phyloP scores from a whole-genome alignment of 1,284 basidiomycete species.

The Ceratobasidium sp. region DNA sequence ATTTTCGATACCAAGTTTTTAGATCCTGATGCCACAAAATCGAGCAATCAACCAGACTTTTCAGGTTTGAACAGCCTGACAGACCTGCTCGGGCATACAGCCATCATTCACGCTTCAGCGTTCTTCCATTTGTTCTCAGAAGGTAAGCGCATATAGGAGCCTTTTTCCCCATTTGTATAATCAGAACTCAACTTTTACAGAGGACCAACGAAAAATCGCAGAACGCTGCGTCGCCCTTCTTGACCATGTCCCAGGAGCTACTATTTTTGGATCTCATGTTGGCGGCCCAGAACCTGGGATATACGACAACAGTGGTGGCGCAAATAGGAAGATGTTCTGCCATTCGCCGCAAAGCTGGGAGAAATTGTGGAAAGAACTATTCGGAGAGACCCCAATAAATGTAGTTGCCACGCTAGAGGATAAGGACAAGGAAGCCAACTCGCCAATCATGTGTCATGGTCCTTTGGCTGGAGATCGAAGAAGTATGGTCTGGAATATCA shows the following conservation, averaged over 20 bases:
- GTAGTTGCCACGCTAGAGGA: slow-evolving; percentile 27
- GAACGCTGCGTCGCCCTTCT: slow-evolving; percentile 61
- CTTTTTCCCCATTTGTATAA: too few relatives aligned
- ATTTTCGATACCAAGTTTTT: slow-evolving; percentile 56
- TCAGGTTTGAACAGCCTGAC: slow-evolving; percentile 60
- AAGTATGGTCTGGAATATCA: slow-evolving; percentile 33
- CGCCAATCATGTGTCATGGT: neutral
- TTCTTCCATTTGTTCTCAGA: slow-evolving; percentile 70
- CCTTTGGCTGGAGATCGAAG: neutral
- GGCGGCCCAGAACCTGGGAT: slow-evolving; percentile 55
- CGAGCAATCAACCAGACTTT: slow-evolving; percentile 56
- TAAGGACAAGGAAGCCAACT: neutral
- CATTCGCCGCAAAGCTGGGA: slow-evolving; percentile 36
- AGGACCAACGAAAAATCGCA: slow-evolving; percentile 62
- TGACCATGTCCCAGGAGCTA: slow-evolving; percentile 56
- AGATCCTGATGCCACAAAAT: slow-evolving; percentile 54
- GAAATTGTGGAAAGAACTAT: slow-evolving; percentile 26
- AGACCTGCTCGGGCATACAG: slow-evolving; percentile 63
- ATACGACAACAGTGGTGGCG: slow-evolving; percentile 21
- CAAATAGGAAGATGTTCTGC: slow-evolving; percentile 31
- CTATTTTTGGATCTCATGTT: slow-evolving; percentile 53
- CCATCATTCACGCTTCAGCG: slow-evolving; percentile 65
- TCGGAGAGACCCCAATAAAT: neutral
- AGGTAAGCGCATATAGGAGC: neutral
- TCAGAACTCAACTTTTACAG: slow-evolving; percentile 42